Percentiles rank a stretch among this genome's conserved stretches.
Conservation (phyloP, 2,329 filamentous ascomycete species). For the Geosmithia flava region DNA sequence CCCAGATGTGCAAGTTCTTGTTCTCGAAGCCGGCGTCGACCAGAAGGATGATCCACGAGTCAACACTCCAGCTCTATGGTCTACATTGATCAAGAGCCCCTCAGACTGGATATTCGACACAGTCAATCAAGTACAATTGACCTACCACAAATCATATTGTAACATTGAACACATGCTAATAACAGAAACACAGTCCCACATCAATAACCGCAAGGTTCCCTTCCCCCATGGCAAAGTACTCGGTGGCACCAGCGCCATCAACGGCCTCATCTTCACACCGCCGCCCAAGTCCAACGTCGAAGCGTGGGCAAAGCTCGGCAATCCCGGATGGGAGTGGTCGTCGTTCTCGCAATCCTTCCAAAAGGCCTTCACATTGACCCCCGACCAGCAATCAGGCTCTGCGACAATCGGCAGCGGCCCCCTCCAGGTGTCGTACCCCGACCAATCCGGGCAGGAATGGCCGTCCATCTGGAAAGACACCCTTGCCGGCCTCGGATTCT, state of each 20-base stretch:
- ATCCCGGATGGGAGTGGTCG: conserved; percentile 13
- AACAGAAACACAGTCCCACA: neutral
- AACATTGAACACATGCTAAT: neutral
- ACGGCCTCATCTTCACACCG: conserved; percentile 11
- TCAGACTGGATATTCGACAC: conserved; percentile 13
- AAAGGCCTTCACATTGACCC: conserved; percentile 2
- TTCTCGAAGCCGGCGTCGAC: conserved; percentile 8
- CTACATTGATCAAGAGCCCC: conserved; percentile 10
- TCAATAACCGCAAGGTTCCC: conserved; percentile 5
- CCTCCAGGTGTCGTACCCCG: conserved; percentile 5
- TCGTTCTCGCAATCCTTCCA: conserved; percentile 6
- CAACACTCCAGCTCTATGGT: conserved; percentile 11
- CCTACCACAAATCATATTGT: no score
- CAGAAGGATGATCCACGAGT: conserved; percentile 10
- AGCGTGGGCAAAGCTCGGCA: conserved; percentile 13
- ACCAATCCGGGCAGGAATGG: conserved; percentile 3
- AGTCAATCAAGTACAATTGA: conserved; percentile 8
- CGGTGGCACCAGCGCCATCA: conserved; percentile 16
- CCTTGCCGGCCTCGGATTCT: conserved; percentile 6
- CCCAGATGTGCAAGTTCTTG: neutral
- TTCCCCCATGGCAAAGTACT: conserved; percentile 10
- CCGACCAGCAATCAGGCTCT: neutral
- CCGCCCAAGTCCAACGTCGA: conserved; percentile 9
- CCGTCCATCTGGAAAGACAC: conserved; percentile 8
- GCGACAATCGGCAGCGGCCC: neutral